These are phyloP conservation scores for Hypoxylon sp. DNA, from an alignment of 2,329 filamentous ascomycete species.

Conservation along the genomic window DNA sequence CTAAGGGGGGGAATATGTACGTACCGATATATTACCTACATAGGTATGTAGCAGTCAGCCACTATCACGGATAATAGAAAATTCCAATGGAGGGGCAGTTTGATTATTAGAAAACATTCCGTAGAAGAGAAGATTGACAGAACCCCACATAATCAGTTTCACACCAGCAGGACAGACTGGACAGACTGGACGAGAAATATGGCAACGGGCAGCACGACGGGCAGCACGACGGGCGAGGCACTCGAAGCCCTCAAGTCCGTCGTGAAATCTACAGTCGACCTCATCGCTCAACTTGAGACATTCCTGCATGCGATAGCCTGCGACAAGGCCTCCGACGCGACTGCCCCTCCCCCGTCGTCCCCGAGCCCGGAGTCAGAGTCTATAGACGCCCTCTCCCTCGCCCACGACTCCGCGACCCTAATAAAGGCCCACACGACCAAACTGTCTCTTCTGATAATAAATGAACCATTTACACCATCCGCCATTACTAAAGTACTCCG, in stretches of 20 bases:
- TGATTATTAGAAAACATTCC: too few species aligned
- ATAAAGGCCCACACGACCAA: constrained; percentile 89
- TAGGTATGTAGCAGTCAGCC: too few species aligned
- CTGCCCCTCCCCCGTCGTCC: constrained; percentile 34
- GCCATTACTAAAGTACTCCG: constrained; percentile 78
- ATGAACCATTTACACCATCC: constrained; percentile 84
- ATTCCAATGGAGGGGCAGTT: too few species aligned
- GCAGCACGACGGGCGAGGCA: constrained; percentile 40
- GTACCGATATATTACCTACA: too few species aligned
- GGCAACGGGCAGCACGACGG: constrained; percentile 15
- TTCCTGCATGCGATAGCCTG: constrained; percentile 57
- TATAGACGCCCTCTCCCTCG: constrained; percentile 73
- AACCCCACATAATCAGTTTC: not conserved
- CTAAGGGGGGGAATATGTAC: too few species aligned
- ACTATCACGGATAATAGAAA: too few species aligned
- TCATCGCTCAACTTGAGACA: constrained; percentile 59
- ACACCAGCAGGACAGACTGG: not conserved
- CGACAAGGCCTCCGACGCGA: constrained; percentile 39
- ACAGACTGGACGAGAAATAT: constrained; percentile 4
- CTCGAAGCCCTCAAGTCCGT: constrained; percentile 56
- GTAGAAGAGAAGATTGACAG: not conserved
- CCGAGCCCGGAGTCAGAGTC: constrained; percentile 39
- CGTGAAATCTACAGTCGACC: constrained; percentile 52
- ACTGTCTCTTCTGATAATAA: constrained; percentile 86
- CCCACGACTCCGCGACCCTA: constrained; percentile 77